Base-by-base conservation (phyloP, 305 asterid genomes). In the Coffea humblotiana region DNA sequence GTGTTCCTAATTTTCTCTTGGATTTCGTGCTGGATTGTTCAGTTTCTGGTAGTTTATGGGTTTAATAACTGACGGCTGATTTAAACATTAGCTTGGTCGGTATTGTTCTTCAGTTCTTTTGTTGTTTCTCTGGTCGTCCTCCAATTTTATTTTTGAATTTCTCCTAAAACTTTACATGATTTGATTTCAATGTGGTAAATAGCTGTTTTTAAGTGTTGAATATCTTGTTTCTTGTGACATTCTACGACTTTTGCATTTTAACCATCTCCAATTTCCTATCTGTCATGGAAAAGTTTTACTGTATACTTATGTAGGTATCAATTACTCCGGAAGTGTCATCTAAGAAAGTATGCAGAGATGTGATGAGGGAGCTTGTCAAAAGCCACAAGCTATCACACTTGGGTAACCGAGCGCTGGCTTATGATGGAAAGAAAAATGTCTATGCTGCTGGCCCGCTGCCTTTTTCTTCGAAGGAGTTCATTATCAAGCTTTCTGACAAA, bases 371-470 rank as follows among this genome's bases (percentile, higher is more conserved):
- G 71, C 84, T 93, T 1, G 92, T 85, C 10, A 11, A 18, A 0
- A 58, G 70, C 0, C 92, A 67, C 61, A 49, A 49, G 0, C 77
- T 74, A 4, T 89, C 97, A 0, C 91, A 91, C 75, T 40, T 95
- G 84, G 92, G 94, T 0, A 78, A 71, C 27, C 75, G 83, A 11
- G 49, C 0, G 76, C 54, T 95, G 3, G 99, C 96, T 0, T 95
- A 91, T 68, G 99, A 95, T 75, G 99, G 99, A 0, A 64, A 93
- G 8, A 95, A 93, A 51, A 91, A 94, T 82, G 92, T 84, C 40
- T 95, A 91, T 65, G 77, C 92, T 56, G 98, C 98, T 0, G 97
- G 97, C 1, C 60, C 81, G 11, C 77, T 95, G 82, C 98, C 99
- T 0, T 95, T 95, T 64, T 0, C 37, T 0, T 91, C 97, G 0